Evolutionary conservation across 2,329 filamentous ascomycete genomes (phyloP).

Genomic region (Pseudohalonectria lignicola): DNA sequence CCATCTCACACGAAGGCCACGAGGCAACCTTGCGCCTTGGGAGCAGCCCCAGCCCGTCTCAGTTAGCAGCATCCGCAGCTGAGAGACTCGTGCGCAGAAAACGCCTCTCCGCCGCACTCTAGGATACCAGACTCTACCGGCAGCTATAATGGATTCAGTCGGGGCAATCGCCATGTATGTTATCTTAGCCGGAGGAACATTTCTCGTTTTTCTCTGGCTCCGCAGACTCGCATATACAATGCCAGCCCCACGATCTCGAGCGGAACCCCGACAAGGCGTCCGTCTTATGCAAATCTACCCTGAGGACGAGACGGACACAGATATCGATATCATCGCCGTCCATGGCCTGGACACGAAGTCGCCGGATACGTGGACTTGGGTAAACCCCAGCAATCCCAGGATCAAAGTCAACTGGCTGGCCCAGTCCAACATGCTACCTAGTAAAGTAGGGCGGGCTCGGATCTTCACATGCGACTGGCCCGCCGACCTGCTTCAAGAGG

Average conservation of each 20-base stretch:
- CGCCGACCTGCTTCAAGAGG: conserved; percentile 10
- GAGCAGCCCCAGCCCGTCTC: not conserved
- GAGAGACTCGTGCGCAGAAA: not conserved
- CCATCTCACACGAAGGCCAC: not conserved
- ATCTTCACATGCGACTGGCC: conserved; percentile 19
- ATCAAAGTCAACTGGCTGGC: conserved; percentile 14
- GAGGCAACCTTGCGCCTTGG: not conserved
- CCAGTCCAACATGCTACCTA: conserved; percentile 13
- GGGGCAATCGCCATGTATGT: not conserved
- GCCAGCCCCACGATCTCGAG: not conserved
- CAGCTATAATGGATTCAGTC: not conserved
- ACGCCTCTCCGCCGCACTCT: not conserved
- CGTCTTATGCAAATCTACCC: conserved; percentile 4
- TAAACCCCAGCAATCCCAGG: not conserved
- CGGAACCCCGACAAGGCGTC: conserved; percentile 1
- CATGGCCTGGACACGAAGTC: conserved; percentile 16
- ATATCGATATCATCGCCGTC: conserved; percentile 11
- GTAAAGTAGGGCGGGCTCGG: conserved; percentile 7
- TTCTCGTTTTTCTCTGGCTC: not conserved
- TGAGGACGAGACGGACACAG: conserved; percentile 4
- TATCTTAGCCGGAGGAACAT: not conserved
- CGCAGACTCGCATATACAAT: not conserved
- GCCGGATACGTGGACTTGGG: not conserved
- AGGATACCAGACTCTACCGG: not conserved
- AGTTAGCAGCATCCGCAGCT: not conserved